Evolutionary conservation across 108 stramenopile species (phyloP).

Genomic region (Bacterosira constricta): DNA sequence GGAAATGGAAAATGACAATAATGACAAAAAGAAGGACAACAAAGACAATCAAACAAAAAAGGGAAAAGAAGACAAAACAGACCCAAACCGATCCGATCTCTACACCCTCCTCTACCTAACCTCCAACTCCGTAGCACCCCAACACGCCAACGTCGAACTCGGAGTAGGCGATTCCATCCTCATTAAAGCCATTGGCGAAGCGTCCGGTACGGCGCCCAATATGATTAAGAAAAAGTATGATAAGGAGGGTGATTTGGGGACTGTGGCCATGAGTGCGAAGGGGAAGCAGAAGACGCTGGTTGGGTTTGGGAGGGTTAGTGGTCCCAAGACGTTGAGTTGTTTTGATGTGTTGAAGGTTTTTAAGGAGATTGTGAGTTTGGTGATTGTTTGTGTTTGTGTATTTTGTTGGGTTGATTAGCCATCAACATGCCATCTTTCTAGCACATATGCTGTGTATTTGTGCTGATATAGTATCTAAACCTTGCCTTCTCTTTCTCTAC

Average conservation of each 20-base stretch:
- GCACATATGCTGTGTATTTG: no score
- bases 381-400: background rate
- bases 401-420: no score
- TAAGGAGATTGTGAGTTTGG: conserved; percentile 67
- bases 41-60: background rate
- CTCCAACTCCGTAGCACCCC: conserved; percentile 91
- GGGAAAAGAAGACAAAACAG: background rate
- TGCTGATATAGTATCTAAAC: no score
- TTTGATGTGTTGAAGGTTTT: conserved; percentile 64
- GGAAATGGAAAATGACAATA: background rate
- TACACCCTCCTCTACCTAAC: conserved; percentile 83
- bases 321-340: conserved; percentile 75
- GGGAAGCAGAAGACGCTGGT: conserved; percentile 89
- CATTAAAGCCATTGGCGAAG: conserved; percentile 92
- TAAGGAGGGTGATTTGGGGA: conserved; percentile 92
- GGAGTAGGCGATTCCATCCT: conserved; percentile 97
- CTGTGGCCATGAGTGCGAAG: conserved; percentile 86
- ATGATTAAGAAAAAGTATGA: conserved; percentile 86
- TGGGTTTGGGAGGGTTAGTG: conserved; percentile 60
- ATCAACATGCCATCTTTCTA: no score
- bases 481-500: background rate
- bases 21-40: background rate
- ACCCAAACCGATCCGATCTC: conserved; percentile 66
- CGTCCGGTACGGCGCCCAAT: conserved; percentile 69
- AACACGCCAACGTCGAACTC: conserved; percentile 94